Evolutionary conservation across 2,329 filamentous ascomycete genomes (phyloP).

Genomic region (Colletotrichum lentis): DNA sequence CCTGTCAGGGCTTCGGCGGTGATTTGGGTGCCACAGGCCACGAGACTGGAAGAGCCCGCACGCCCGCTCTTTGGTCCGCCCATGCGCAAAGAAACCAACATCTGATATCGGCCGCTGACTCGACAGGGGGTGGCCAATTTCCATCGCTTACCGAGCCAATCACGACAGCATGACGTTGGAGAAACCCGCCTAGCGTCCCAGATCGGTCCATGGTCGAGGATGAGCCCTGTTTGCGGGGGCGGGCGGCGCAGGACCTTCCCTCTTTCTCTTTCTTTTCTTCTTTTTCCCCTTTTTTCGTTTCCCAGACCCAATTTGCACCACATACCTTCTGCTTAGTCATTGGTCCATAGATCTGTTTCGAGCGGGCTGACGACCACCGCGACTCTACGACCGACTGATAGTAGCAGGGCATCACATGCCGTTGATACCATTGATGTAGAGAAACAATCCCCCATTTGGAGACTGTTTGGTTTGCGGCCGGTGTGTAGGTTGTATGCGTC

Average conservation of each 20-base stretch:
- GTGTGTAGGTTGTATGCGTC: too few relatives aligned
- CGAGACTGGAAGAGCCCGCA: constrained; percentile 1
- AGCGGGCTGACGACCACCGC: neutral
- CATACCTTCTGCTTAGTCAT: constrained; percentile 29
- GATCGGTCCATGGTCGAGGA: constrained; percentile 36
- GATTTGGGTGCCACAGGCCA: neutral
- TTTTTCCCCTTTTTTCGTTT: neutral
- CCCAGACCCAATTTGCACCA: neutral
- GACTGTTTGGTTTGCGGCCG: neutral
- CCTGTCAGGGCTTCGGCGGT: neutral
- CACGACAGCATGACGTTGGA: constrained; percentile 48
- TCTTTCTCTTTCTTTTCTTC: constrained; percentile 1
- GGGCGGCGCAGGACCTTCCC: constrained; percentile 18
- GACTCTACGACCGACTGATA: neutral
- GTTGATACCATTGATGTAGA: neutral
- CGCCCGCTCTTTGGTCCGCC: constrained; percentile 10
- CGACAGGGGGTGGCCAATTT: constrained; percentile 46
- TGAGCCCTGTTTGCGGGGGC: constrained; percentile 36
- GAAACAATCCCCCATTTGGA: too few relatives aligned
- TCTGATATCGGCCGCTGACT: constrained; percentile 49
- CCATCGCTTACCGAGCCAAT: constrained; percentile 46
- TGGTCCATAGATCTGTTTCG: neutral
- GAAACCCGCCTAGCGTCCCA: constrained; percentile 40
- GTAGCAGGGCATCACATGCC: neutral
- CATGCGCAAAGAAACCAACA: constrained; percentile 39